Percentiles rank a stretch among this genome's conserved stretches.
Evolutionary conservation across 2,329 filamentous ascomycete genomes (phyloP).

Genomic region (Davidsoniella virescens): DNA sequence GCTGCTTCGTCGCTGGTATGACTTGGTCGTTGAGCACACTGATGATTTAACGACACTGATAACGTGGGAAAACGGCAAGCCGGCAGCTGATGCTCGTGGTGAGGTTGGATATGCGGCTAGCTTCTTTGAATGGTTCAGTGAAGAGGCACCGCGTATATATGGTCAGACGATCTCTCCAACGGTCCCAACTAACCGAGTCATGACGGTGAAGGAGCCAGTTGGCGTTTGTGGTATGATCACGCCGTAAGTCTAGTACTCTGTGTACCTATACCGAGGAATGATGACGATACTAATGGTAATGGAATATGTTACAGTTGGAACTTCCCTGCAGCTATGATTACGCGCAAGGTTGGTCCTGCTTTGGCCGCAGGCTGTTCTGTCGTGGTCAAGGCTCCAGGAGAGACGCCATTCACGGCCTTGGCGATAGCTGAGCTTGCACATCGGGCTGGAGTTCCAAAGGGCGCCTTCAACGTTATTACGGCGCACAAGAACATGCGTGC

Average conservation of each 20-base stretch:
- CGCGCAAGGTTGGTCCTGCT: conserved; percentile 52
- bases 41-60: conserved; percentile 72
- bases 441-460: conserved; percentile 75
- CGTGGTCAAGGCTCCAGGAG: conserved; percentile 76
- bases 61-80: conserved; percentile 84
- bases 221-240: conserved; percentile 73
- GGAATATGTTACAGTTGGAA: conserved; percentile 46
- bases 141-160: conserved; percentile 58
- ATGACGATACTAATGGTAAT: neutral
- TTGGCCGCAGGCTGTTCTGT: conserved; percentile 92
- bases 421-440: conserved; percentile 75
- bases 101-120: conserved; percentile 58
- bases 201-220: conserved; percentile 68
- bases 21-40: conserved; percentile 59
- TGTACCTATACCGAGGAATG: neutral
- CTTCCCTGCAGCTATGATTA: conserved; percentile 66
- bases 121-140: conserved; percentile 70
- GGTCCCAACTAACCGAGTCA: conserved; percentile 55
- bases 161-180: conserved; percentile 60
- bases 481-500: conserved; percentile 62
- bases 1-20: conserved; percentile 66
- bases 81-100: conserved; percentile 54
- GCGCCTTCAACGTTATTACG: conserved; percentile 81
- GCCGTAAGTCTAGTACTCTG: conserved; percentile 29
- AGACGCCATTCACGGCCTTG: conserved; percentile 83